These are phyloP conservation scores for Microsporum audouinii DNA, from an alignment of 2,329 filamentous ascomycete genomes.

Conservation along the genomic window DNA sequence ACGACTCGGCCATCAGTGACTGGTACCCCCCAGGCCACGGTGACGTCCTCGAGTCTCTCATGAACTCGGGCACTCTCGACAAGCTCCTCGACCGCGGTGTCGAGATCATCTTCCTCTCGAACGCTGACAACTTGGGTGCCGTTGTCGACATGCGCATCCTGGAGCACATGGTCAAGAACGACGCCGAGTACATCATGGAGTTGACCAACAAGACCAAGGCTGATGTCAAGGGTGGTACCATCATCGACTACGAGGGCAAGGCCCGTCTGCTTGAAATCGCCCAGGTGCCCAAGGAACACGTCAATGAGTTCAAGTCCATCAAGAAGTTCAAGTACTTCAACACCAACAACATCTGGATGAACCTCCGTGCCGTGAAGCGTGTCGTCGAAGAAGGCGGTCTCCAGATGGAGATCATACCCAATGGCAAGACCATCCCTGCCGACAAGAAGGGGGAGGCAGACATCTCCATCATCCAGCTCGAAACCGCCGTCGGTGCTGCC, in stretches of 20 bases:
- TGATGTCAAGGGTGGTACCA: slow-evolving; percentile 99
- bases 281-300: slow-evolving; percentile 98
- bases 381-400: slow-evolving; percentile 98
- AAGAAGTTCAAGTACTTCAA: slow-evolving; percentile 99
- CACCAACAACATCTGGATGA: slow-evolving; percentile 99
- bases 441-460: slow-evolving; percentile 99
- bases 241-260: slow-evolving; percentile 97
- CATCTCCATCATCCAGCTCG: slow-evolving; percentile 92
- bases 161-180: slow-evolving; percentile 97
- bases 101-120: slow-evolving; percentile 97
- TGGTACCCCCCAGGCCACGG: slow-evolving; percentile 99
- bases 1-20: slow-evolving; percentile 77
- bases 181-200: slow-evolving; percentile 99
- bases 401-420: slow-evolving; percentile 98
- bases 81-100: slow-evolving; percentile 90
- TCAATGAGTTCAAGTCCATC: slow-evolving; percentile 99
- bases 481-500: slow-evolving; percentile 95
- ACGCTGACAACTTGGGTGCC: slow-evolving; percentile 95
- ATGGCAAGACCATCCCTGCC: slow-evolving; percentile 94
- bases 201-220: slow-evolving; percentile 99
- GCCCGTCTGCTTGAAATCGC: slow-evolving; percentile 96
- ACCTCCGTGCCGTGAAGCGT: slow-evolving; percentile 92
- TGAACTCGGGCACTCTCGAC: slow-evolving; percentile 97
- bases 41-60: slow-evolving; percentile 98
- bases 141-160: slow-evolving; percentile 96